Base-by-base conservation (phyloP, 768 basidiomycete species). In the Boletus coccyginus region DNA sequence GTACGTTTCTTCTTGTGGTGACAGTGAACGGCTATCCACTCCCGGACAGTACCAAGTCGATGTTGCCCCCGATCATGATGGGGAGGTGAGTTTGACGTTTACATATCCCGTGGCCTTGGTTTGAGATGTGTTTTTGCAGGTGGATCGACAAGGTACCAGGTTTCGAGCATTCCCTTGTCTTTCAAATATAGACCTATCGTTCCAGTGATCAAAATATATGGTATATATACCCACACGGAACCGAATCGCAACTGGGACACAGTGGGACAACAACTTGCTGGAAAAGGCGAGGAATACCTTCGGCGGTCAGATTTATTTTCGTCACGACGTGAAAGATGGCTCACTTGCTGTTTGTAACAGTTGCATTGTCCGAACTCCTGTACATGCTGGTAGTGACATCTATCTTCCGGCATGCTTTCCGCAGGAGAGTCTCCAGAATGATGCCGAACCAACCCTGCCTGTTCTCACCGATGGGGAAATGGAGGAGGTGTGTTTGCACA, bases 391-490 rank as follows among this genome's bases (percentile, higher is more conserved):
- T 0, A 73, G 75, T 45, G 74, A 78, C 49, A 71, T 81, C n/a
- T 76, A 78, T 55, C 64, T 72, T 3, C 84, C 85, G 1, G 80
- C 78, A 3, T 75, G 70, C n/a, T 88, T 85, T 60, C 79, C 81
- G 1, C 73, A 75, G 0, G 73, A 77, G 32, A 55, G 53, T 8
- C 56, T 62, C 2, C 65, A 58, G 19, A 54, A 50, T 47, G 58
- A 66, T 44, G 49, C 53, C 19, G 49, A 64, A 7, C 49, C 51
- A 0, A 55, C 42, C 7, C 55, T 70, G 29, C 71, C 75, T 1
- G 70, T 70, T 44, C 59, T 81, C 17, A 76, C 76, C 5, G 67
- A 74, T 7, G 75, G 82, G 32, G 77, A 81, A 42, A 70, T 73
- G 42, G 77, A 78, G 54, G 76, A 83, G 74, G 83, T 84, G 8